Evolutionary conservation across 2,329 filamentous ascomycete genomes (phyloP), one percentile per base, ranked within the genome.

Genomic region (Aspergillus puulaauensis): DNA sequence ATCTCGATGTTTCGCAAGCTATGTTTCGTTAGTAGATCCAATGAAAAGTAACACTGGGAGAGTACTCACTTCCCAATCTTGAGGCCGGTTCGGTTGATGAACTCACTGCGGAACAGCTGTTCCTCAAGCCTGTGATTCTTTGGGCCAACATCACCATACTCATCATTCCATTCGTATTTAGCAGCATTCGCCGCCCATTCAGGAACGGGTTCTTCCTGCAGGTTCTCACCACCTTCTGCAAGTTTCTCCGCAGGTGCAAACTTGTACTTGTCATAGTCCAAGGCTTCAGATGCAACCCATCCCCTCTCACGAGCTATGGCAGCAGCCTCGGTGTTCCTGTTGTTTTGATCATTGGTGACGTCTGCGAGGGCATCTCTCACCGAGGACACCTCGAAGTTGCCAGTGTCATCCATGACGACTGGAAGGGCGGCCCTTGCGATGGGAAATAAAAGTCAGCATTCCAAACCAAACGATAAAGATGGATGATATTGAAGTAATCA

Each of bases 121-220:
- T 82, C 66, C 78, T 98, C 93, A 0, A 99, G 83, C 48, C 86
- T 83, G 0, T 82, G 78, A 53, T 87, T 83, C 50, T 79, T 80
- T 0, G 92, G 92, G 6, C 89, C 93, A 54, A 99, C 80, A 41
- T 98, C 93, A 2, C 93, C 95, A 64, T 83, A 90, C 3, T 96
- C 91, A 11, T 92, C 91, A 17, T 86, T 82, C 89, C 90, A 98
- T 68, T 93, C 85, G 66, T 98, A 98, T 44, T 89, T 80, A 0
- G 71, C 76, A n/a, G 86, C 87, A 54, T 83, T 83, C 39, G 79
- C 78, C 52, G 80, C 78, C 84, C 80, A 86, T 6, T 75, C 70
- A 14, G 69, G 68, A n/a, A 66, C 59, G 17, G 31, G n/a, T 19
- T 46, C 49, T 3, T 70, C 65, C 45, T 64, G 21, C 6, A 8